Evolutionary conservation across 2,329 filamentous ascomycete genomes (phyloP).

Genomic region (Aspergillus fumigatus): DNA sequence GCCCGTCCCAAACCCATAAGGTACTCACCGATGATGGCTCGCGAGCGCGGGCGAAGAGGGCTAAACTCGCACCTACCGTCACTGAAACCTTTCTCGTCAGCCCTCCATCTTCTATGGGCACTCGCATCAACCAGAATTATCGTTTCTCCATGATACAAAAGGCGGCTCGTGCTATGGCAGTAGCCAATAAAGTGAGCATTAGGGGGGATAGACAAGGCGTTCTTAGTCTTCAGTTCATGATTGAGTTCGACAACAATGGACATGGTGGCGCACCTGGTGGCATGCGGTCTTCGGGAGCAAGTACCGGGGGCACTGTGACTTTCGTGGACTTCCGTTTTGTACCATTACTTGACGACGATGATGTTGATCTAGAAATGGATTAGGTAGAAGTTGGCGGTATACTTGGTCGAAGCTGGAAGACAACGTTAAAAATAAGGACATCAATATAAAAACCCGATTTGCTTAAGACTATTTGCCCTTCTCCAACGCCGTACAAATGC

Average conservation of each 20-base stretch:
- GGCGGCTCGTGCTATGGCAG: conserved; percentile 85
- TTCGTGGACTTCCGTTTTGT: conserved; percentile 48
- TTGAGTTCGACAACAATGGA: conserved; percentile 68
- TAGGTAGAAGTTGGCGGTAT: background rate
- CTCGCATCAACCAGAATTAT: conserved; percentile 71
- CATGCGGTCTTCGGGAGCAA: conserved; percentile 15
- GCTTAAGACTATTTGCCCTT: background rate
- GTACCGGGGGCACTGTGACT: conserved; percentile 30
- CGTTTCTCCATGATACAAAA: conserved; percentile 83
- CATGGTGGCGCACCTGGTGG: conserved; percentile 18
- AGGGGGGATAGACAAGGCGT: conserved; percentile 85
- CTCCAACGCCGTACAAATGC: background rate
- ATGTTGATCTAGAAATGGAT: conserved; percentile 1
- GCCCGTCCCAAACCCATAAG: conserved; percentile 26
- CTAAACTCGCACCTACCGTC: conserved; percentile 39
- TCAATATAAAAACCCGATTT: background rate
- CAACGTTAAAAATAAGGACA: background rate
- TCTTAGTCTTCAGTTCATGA: conserved; percentile 91
- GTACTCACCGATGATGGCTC: conserved; percentile 35
- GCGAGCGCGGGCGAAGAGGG: conserved; percentile 26
- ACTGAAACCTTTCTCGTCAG: conserved; percentile 51
- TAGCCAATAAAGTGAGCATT: conserved; percentile 87
- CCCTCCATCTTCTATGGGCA: conserved; percentile 52
- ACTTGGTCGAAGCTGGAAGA: background rate
- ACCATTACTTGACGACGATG: conserved; percentile 41